phyloP scores from a whole-genome alignment of 2,329 filamentous ascomycete species.

The Periconia macrospinosa region DNA sequence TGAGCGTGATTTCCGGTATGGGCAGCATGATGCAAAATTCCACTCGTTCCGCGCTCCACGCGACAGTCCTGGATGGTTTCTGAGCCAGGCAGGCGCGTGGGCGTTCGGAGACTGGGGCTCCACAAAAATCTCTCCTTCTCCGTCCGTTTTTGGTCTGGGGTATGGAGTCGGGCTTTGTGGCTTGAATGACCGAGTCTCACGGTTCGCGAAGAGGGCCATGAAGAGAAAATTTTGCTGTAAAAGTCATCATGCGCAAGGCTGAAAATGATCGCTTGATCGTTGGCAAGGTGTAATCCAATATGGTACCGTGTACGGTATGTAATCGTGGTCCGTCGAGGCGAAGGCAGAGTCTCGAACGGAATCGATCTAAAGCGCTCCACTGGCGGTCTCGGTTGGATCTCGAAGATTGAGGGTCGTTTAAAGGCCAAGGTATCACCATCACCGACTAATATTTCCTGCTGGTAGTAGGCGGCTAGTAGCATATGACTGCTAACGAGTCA shows the following conservation, averaged over 20 bases:
- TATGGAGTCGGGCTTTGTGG: not conserved
- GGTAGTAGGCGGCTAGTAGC: too few relatives aligned
- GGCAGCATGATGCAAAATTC: not conserved
- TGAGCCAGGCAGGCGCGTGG: not conserved
- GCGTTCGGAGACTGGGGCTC: not conserved
- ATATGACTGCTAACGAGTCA: too few relatives aligned
- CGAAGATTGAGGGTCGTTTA: not conserved
- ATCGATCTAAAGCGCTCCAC: not conserved
- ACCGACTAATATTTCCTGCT: not conserved
- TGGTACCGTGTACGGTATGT: not conserved
- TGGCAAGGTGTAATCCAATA: not conserved
- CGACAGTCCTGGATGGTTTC: not conserved
- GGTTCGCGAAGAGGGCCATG: not conserved
- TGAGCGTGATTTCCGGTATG: not conserved
- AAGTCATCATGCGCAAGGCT: not conserved
- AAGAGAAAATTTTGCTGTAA: not conserved
- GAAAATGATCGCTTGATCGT: not conserved
- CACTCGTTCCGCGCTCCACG: not conserved
- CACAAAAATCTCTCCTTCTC: not conserved
- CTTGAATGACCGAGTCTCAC: not conserved
- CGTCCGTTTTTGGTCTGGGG: not conserved
- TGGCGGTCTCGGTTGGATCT: not conserved
- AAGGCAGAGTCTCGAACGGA: not conserved
- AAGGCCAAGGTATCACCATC: not conserved
- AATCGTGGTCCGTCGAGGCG: not conserved